Evolutionary conservation across 495 filamentous ascomycete species (phyloP).

Genomic region (Aspergillus campestris): DNA sequence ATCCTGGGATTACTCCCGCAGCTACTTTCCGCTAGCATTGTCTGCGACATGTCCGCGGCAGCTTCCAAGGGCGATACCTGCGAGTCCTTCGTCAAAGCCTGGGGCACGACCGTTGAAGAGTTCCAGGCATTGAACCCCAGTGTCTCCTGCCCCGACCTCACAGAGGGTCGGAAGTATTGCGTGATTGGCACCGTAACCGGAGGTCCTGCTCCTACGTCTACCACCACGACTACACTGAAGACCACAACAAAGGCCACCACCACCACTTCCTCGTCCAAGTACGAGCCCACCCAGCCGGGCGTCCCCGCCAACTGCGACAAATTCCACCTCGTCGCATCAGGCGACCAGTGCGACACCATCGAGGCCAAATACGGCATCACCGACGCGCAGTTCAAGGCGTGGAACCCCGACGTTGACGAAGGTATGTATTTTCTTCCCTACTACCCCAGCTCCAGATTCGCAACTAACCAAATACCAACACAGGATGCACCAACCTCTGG

Average conservation of each 20-base stretch:
- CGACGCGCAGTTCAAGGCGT: constrained; percentile 13
- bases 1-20: constrained; percentile 1
- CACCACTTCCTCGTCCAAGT: constrained; percentile 5
- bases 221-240: background rate
- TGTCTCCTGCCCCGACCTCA: constrained; percentile 8
- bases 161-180: constrained; percentile 16
- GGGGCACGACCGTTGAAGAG: constrained; percentile 12
- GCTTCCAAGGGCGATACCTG: constrained; percentile 14
- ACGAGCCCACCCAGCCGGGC: constrained; percentile 28
- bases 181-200: constrained; percentile 13
- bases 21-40: constrained; percentile 3
- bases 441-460: background rate
- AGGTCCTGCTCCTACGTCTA: background rate
- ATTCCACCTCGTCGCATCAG: constrained; percentile 25
- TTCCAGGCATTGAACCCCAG: constrained; percentile 17
- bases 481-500: constrained; percentile 15
- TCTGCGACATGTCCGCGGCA: constrained; percentile 3
- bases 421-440: constrained; percentile 1
- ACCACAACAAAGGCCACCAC: constrained; percentile 1
- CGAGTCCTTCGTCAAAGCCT: constrained; percentile 7
- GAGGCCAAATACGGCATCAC: constrained; percentile 11
- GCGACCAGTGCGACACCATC: constrained; percentile 28
- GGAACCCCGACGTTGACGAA: constrained; percentile 23
- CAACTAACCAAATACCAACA: background rate
- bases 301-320: constrained; percentile 31